These are phyloP conservation scores for Plasmodium knowlesi DNA, from an alignment of 169 alveolate genomes.

Conservation along the genomic window DNA sequence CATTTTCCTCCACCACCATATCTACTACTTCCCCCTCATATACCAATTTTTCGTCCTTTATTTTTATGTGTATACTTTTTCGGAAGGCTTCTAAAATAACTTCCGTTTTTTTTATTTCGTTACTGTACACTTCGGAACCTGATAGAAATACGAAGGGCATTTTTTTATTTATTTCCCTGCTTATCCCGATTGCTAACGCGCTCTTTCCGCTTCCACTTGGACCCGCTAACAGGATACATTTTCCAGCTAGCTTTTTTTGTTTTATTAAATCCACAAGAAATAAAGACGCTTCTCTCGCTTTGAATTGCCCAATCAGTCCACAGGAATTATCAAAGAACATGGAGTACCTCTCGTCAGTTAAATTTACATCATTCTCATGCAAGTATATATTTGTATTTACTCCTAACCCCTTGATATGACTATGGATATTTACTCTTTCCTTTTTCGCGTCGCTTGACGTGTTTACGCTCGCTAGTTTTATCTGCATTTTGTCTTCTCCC, in stretches of 20 bases:
- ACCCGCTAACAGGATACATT: conserved; percentile 90
- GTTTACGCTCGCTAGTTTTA: conserved; percentile 29
- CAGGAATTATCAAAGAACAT: conserved; percentile 82
- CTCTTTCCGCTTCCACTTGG: conserved; percentile 99
- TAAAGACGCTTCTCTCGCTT: conserved; percentile 99
- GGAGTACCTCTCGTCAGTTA: conserved; percentile 73
- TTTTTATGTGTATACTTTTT: conserved; percentile 98
- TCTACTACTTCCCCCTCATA: conserved; percentile 86
- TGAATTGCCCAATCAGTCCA: conserved; percentile 98
- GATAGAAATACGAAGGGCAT: conserved; percentile 99
- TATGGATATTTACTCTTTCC: conserved; percentile 97
- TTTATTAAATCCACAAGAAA: conserved; percentile 97
- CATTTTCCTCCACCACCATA: conserved; percentile 86
- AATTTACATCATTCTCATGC: conserved; percentile 63
- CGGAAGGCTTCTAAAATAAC: conserved; percentile 99
- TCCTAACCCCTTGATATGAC: conserved; percentile 99
- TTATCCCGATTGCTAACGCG: conserved; percentile 99
- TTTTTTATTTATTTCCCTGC: conserved; percentile 98
- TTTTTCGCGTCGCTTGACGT: conserved; percentile 45
- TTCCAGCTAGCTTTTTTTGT: conserved; percentile 98
- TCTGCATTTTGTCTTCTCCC: conserved; percentile 26
- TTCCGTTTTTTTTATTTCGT: conserved; percentile 99
- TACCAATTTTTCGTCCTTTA: conserved; percentile 98
- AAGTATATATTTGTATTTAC: conserved; percentile 89
- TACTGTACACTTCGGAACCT: conserved; percentile 98